phyloP scores from a whole-genome alignment of 2,329 filamentous ascomycete species.

The Colletotrichum sp. region DNA sequence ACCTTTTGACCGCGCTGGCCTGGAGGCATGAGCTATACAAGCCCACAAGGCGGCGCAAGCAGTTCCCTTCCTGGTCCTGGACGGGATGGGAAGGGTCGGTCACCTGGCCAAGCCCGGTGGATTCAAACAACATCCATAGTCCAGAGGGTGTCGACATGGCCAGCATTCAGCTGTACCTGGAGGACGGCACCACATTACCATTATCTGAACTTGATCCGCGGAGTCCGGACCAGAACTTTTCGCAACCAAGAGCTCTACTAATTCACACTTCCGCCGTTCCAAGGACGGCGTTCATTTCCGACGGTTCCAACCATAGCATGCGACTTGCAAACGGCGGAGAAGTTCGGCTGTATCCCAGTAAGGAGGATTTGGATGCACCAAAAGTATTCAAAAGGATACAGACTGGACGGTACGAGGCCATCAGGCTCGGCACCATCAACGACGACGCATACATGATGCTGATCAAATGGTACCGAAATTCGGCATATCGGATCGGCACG shows the following conservation, averaged over 20 bases:
- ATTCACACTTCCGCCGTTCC: background rate
- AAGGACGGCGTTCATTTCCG: background rate
- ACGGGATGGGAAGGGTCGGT: background rate
- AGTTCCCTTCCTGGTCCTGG: conserved; percentile 4
- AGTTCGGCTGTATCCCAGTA: background rate
- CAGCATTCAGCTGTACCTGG: background rate
- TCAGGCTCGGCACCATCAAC: background rate
- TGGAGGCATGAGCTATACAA: conserved; percentile 2
- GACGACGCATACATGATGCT: conserved; percentile 3
- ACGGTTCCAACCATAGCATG: background rate
- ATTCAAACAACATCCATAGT: background rate
- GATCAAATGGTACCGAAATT: conserved; percentile 1
- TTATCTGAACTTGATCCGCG: background rate
- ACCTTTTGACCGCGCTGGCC: background rate
- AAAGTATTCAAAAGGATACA: background rate
- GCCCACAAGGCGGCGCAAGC: background rate
- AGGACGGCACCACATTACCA: background rate
- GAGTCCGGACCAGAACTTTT: background rate
- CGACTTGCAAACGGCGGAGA: background rate
- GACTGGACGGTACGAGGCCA: background rate
- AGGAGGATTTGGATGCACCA: background rate
- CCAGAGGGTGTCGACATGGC: background rate
- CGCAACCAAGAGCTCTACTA: background rate
- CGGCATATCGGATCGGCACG: background rate
- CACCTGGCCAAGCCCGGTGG: background rate